phyloP scores from a whole-genome alignment of 768 basidiomycete species.

The Crucibulum laeve region DNA sequence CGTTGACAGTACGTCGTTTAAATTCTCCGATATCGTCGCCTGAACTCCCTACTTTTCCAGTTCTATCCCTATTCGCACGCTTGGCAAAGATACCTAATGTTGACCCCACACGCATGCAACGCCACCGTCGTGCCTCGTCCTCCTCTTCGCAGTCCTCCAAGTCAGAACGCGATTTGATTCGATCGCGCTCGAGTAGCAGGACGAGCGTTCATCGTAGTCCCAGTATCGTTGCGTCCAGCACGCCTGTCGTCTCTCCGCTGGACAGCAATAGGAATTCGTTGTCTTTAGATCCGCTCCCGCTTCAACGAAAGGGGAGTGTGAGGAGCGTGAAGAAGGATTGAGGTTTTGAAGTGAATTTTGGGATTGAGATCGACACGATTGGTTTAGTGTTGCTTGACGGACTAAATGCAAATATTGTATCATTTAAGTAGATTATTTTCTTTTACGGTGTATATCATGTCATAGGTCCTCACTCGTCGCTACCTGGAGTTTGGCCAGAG shows the following conservation, averaged over 20 bases:
- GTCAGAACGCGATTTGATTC: slow-evolving; percentile 34
- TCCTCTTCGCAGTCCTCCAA: slow-evolving; percentile 54
- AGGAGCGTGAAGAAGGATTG: slow-evolving; percentile 1
- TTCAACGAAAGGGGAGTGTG: background rate
- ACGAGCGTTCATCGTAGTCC: slow-evolving; percentile 30
- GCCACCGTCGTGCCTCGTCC: slow-evolving; percentile 76
- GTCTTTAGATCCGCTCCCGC: slow-evolving; percentile 13
- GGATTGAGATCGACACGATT: too few relatives aligned
- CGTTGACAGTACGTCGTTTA: slow-evolving; percentile 60
- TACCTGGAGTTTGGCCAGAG: too few relatives aligned
- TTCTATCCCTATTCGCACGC: slow-evolving; percentile 75
- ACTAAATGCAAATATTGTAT: too few relatives aligned
- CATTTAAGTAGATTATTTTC: too few relatives aligned
- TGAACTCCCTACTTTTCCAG: slow-evolving; percentile 27
- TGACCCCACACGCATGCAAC: slow-evolving; percentile 75
- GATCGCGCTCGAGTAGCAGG: slow-evolving; percentile 38
- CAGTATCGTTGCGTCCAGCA: slow-evolving; percentile 24
- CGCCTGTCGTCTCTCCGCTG: slow-evolving; percentile 18
- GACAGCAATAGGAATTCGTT: slow-evolving; percentile 18
- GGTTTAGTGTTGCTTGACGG: too few relatives aligned
- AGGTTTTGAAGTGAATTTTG: background rate
- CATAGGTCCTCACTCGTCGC: too few relatives aligned
- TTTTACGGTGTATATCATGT: too few relatives aligned
- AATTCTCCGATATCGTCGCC: background rate
- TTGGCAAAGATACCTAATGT: slow-evolving; percentile 69